Conservation (phyloP, 75 land plant genomes). For the Gnetum montanum region DNA sequence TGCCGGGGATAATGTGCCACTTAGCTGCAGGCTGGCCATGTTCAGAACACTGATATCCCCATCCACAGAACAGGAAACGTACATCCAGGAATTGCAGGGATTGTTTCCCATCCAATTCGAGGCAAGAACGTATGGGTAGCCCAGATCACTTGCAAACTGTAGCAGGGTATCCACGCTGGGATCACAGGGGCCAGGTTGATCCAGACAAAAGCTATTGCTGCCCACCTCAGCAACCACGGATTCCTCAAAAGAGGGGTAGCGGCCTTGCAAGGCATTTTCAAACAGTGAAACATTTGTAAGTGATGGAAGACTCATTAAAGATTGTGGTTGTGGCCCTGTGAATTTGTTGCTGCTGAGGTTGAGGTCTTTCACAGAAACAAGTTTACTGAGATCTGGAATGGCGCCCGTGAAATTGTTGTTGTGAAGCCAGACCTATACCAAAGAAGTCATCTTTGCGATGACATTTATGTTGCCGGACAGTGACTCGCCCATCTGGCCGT, state of each 20-base stretch:
- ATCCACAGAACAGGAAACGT: constrained; percentile 29
- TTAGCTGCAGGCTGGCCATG: constrained; percentile 24
- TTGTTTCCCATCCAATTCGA: constrained; percentile 48
- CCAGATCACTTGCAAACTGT: constrained; percentile 15
- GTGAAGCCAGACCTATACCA: constrained; percentile 62
- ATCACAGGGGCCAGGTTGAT: constrained; percentile 27
- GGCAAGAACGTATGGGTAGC: constrained; percentile 34
- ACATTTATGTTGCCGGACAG: constrained; percentile 45
- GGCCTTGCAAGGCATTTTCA: constrained; percentile 64
- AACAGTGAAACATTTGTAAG: constrained; percentile 38
- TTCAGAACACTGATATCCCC: constrained; percentile 29
- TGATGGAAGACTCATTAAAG: constrained; percentile 8
- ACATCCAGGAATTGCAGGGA: constrained; percentile 42
- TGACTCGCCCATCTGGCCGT: constrained; percentile 32
- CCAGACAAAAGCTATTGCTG: constrained; percentile 36
- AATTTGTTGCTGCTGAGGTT: constrained; percentile 42
- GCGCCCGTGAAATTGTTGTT: constrained; percentile 60
- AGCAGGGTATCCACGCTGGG: constrained; percentile 22
- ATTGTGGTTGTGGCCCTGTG: constrained; percentile 40
- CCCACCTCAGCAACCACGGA: constrained; percentile 12
- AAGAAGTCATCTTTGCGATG: constrained; percentile 34
- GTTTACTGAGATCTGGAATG: constrained; percentile 38
- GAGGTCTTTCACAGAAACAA: constrained; percentile 16
- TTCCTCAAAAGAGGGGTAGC: constrained; percentile 33
- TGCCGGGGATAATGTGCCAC: constrained; percentile 44